phyloP scores from a whole-genome alignment of 768 basidiomycete species.

The Boletus subparvulus region DNA sequence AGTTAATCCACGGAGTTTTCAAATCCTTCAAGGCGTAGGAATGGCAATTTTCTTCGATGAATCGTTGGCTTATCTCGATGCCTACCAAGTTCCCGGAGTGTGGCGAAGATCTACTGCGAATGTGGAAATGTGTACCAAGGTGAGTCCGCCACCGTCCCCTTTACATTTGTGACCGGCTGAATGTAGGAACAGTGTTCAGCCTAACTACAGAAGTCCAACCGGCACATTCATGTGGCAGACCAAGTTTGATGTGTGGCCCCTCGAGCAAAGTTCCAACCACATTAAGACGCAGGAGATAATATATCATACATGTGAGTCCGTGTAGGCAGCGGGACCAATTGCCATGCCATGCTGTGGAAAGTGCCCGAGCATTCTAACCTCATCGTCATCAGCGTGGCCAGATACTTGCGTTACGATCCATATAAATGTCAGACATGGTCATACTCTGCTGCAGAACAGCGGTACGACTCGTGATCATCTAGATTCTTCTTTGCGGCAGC shows the following conservation, averaged over 20 bases:
- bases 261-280: conserved; percentile 8
- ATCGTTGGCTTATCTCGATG: background rate
- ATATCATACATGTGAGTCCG: conserved; percentile 15
- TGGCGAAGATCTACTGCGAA: background rate
- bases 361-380: background rate
- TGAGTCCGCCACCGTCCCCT: background rate
- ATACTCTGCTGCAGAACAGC: background rate
- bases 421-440: conserved; percentile 20
- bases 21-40: background rate
- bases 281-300: conserved; percentile 1
- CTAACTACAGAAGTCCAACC: background rate
- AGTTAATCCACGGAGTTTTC: background rate
- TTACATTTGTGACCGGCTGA: background rate
- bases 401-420: background rate
- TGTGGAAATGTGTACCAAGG: background rate
- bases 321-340: conserved; percentile 11
- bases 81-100: conserved; percentile 1
- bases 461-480: background rate
- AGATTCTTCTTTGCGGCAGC: background rate
- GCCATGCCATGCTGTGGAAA: conserved; percentile 30
- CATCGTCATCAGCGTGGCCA: background rate
- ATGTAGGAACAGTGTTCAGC: background rate
- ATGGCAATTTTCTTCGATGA: background rate
- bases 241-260: background rate
- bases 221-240: conserved; percentile 10